phyloP scores from a whole-genome alignment of 2,329 filamentous ascomycete genomes.

The Alternaria incomplexa region DNA sequence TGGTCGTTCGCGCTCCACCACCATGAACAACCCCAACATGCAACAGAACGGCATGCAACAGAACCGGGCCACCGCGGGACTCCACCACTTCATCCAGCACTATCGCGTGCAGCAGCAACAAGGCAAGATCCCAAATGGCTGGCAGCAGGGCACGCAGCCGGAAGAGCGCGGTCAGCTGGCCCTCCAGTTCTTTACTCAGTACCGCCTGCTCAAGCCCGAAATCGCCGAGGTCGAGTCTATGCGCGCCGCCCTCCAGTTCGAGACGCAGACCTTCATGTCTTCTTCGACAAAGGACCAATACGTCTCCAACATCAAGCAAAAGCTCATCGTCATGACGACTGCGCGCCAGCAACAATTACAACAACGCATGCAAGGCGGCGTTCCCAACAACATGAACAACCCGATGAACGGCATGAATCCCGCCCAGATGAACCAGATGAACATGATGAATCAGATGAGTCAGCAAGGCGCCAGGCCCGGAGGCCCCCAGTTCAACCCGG shows the following conservation, averaged over 20 bases:
- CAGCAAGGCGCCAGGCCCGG: constrained; percentile 46
- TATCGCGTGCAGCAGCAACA: constrained; percentile 36
- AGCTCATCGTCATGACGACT: constrained; percentile 36
- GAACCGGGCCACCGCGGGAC: constrained; percentile 23
- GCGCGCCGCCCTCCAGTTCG: constrained; percentile 35
- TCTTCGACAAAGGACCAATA: constrained; percentile 43
- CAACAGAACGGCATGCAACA: constrained; percentile 23
- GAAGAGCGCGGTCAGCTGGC: constrained; percentile 43
- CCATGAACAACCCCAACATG: constrained; percentile 46
- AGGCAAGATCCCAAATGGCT: constrained; percentile 36
- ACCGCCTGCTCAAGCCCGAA: constrained; percentile 42
- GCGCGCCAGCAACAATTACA: constrained; percentile 38
- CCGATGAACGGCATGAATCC: constrained; percentile 39
- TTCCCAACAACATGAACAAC: constrained; percentile 31
- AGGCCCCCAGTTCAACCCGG: constrained; percentile 50
- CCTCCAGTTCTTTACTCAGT: constrained; percentile 43
- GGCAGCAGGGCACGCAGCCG: constrained; percentile 40
- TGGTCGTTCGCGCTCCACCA: constrained; percentile 19
- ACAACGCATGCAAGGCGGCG: constrained; percentile 30
- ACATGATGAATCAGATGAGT: constrained; percentile 45
- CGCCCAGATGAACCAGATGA: constrained; percentile 45
- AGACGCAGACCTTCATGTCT: constrained; percentile 34
- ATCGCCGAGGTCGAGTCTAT: constrained; percentile 36
- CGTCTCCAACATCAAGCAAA: constrained; percentile 34
- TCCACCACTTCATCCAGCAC: constrained; percentile 35